Evolutionary conservation across 768 basidiomycete species (phyloP).

Genomic region (Vararia minispora): DNA sequence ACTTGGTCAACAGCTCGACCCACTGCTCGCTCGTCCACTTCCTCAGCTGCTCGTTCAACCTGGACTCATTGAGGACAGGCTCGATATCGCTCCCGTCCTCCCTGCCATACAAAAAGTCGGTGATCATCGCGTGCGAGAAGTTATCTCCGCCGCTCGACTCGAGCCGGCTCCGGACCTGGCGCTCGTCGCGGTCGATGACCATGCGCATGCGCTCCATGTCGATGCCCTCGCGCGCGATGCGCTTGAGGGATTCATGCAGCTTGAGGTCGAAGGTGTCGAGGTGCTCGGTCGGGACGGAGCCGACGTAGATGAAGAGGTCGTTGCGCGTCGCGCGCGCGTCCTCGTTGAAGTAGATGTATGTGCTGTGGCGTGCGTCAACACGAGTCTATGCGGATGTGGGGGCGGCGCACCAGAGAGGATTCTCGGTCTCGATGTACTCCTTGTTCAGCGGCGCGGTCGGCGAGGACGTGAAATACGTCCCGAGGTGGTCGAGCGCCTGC

Average conservation of each 20-base stretch:
- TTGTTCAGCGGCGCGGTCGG: conserved; percentile 76
- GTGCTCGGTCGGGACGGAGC: conserved; percentile 74
- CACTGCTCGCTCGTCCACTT: conserved; percentile 70
- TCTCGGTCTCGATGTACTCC: conserved; percentile 85
- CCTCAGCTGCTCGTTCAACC: conserved; percentile 53
- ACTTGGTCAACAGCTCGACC: conserved; percentile 69
- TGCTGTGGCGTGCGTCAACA: conserved; percentile 30
- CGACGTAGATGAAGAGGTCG: conserved; percentile 67
- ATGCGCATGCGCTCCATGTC: conserved; percentile 87
- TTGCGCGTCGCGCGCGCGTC: conserved; percentile 61
- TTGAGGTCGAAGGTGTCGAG: conserved; percentile 62
- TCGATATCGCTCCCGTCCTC: conserved; percentile 72
- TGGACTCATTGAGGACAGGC: conserved; percentile 67
- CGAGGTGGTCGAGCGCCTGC: conserved; percentile 76
- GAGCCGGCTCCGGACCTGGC: conserved; percentile 77
- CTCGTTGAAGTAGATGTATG: conserved; percentile 78
- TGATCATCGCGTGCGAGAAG: conserved; percentile 64
- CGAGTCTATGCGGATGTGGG: not conserved
- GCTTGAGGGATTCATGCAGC: conserved; percentile 55
- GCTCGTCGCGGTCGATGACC: conserved; percentile 79
- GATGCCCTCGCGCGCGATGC: conserved; percentile 63
- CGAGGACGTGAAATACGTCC: conserved; percentile 83
- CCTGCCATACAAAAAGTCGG: conserved; percentile 80
- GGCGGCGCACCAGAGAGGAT: conserved; percentile 66
- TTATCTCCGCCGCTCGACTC: conserved; percentile 78